Percentiles rank a stretch among this genome's conserved stretches.
Conservation (phyloP, 1,284 basidiomycete genomes). For the Salmacisia buchloeana region DNA sequence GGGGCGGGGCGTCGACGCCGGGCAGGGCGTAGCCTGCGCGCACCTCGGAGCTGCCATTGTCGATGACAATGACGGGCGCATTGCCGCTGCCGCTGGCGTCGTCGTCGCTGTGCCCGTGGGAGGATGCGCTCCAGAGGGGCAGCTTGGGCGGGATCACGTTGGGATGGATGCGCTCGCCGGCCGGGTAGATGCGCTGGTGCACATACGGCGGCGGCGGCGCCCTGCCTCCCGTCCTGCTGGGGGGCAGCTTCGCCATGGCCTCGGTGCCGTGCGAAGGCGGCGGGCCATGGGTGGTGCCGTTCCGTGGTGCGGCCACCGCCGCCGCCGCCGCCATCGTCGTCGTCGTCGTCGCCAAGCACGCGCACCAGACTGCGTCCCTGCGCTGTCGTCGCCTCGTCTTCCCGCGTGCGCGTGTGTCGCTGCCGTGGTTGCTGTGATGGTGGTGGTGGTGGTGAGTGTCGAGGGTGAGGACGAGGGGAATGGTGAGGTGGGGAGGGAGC, state of each 20-base stretch:
- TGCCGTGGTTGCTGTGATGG: slow-evolving; percentile 15
- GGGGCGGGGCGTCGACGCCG: slow-evolving; percentile 38
- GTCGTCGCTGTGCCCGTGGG: neutral
- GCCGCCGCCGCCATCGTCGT: neutral
- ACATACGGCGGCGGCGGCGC: neutral
- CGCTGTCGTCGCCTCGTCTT: no score
- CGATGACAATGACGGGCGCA: slow-evolving; percentile 67
- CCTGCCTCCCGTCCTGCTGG: no score
- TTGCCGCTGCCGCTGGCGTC: neutral
- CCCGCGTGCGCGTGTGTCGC: no score
- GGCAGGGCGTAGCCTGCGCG: slow-evolving; percentile 74
- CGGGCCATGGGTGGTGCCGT: no score
- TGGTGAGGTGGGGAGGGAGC: no score
- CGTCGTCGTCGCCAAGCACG: neutral
- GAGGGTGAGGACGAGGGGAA: no score
- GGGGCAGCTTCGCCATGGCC: neutral
- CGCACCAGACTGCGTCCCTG: no score
- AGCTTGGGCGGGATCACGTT: neutral
- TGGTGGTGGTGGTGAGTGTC: slow-evolving; percentile 15
- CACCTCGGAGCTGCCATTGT: slow-evolving; percentile 81
- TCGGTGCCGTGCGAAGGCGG: neutral
- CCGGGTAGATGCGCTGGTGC: neutral
- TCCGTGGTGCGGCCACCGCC: no score
- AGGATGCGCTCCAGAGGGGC: neutral
- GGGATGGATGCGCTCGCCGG: neutral